A percentile compares a stretch with the other conserved stretches of the same genome.
These are phyloP conservation scores for Heliosperma pusillum DNA, from an alignment of 148 eudicot genomes.

Conservation along the genomic window DNA sequence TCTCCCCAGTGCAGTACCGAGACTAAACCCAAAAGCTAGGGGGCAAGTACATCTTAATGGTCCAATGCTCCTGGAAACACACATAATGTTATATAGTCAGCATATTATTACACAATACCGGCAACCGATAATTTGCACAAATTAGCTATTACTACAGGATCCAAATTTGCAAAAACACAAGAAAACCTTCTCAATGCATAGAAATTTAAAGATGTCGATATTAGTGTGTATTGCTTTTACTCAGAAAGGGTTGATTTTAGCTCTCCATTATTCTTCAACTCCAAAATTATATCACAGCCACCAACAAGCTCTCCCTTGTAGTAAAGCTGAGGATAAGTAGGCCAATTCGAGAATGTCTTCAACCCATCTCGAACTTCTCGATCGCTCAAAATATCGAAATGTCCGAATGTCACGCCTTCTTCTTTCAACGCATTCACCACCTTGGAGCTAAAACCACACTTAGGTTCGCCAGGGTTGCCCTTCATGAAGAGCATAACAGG, in stretches of 20 bases:
- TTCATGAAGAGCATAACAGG: conserved; percentile 88
- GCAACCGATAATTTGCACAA: not conserved
- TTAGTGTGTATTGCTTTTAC: conserved; percentile 21
- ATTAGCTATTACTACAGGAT: not conserved
- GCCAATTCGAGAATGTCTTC: conserved; percentile 92
- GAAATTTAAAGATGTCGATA: not conserved
- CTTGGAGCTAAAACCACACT: conserved; percentile 91
- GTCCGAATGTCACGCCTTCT: conserved; percentile 72
- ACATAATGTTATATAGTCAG: not conserved
- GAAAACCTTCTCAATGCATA: not conserved
- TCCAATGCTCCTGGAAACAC: not conserved
- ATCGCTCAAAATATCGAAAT: conserved; percentile 77
- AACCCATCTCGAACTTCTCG: conserved; percentile 82
- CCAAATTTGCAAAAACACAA: not conserved
- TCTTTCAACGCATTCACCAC: conserved; percentile 77
- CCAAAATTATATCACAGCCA: conserved; percentile 93
- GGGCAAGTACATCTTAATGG: not conserved
- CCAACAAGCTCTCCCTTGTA: conserved; percentile 90
- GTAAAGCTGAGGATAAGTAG: conserved; percentile 93
- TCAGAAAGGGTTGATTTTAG: conserved; percentile 74
- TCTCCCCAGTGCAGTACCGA: too few species aligned
- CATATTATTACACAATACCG: not conserved
- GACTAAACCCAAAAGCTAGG: not conserved
- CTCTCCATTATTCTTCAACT: conserved; percentile 61
- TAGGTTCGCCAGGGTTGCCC: conserved; percentile 84